Evolutionary conservation across 148 eudicot species (phyloP), one percentile per base, ranked within the genome.

Genomic region (Salicornia ramosissima): DNA sequence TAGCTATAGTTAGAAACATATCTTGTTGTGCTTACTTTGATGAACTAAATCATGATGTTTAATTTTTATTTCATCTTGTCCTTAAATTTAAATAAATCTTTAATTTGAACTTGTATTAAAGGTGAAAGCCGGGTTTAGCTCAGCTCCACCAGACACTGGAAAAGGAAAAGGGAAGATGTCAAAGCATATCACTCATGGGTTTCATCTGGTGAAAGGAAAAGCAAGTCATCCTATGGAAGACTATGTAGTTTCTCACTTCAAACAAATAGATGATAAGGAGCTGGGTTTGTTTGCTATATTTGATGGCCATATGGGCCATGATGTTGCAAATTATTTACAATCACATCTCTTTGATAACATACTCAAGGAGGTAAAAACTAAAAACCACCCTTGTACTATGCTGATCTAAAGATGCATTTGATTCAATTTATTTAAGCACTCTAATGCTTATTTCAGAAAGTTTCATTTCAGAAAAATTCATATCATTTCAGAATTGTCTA

Each of bases 291-390:
- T 86, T 72, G 90, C 88, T 2, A 86, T 88, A 25, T 88, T 74
- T 76, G 93, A 88, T 79, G 90, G 93, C n/a, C 93, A 88, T 64
- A 79, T 81, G 88, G 86, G 93, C 4, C 88, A 77, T 64, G 90
- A 82, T 64, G 90, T 88, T 54, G 85, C 91, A 24, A 72, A 64
- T 25, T 87, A 77, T 73, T 74, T 85, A 79, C 85, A 80, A 55
- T 54, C 71, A 6, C 75, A 83, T 72, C 76, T 87, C 60, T 85
- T 85, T 65, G 77, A 71, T 71, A 87, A 87, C 69, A 87, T 87
- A 63, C 43, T 87, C 34, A 84, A 84, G 58, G 83, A 86, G 88
- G 90, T 84, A 68, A 51, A 16, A 29, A n/a, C n/a, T n/a, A n/a
- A n/a, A n/a, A n/a, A n/a, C n/a, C n/a, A n/a, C n/a, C n/a, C n/a